Conservation (phyloP, 345 rosid species). For the Hibiscus trionum region DNA sequence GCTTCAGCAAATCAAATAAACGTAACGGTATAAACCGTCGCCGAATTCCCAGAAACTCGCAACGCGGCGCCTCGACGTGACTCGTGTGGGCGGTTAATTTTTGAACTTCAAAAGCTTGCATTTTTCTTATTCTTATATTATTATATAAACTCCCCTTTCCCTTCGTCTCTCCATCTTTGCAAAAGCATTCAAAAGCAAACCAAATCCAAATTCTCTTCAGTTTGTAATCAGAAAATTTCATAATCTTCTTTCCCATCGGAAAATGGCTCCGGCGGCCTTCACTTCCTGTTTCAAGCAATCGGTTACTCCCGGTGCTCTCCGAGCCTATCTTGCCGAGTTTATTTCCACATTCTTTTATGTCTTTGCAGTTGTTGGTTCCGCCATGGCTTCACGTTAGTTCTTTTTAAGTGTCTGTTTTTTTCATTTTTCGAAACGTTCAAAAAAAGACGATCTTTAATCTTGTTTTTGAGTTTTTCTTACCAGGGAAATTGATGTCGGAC, state of each 20-base stretch:
- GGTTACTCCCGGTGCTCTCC: constrained; percentile 40
- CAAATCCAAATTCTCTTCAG: no score
- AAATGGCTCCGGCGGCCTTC: constrained; percentile 50
- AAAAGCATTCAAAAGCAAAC: neutral
- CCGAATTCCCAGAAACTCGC: neutral
- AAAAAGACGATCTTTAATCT: no score
- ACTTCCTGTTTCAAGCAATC: constrained; percentile 38
- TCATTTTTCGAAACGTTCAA: neutral
- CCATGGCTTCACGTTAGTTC: constrained; percentile 67
- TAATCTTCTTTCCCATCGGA: neutral
- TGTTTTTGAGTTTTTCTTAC: neutral
- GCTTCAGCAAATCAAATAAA: neutral
- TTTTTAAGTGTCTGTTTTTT: neutral
- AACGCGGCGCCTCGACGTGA: neutral
- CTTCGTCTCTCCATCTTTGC: neutral
- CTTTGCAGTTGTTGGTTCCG: constrained; percentile 70
- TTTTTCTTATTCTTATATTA: no score
- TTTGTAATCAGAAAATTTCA: no score
- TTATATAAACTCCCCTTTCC: no score
- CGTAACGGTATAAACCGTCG: constrained; percentile 8
- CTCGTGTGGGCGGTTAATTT: neutral
- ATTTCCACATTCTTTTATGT: constrained; percentile 88
- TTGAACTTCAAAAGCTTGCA: neutral
- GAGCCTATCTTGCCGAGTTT: constrained; percentile 79
- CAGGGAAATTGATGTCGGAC: constrained; percentile 59